A percentile compares a stretch with the other conserved stretches of the same genome.
Evolutionary conservation across 2,329 filamentous ascomycete genomes (phyloP).

Genomic region (Thelonectria discophora): DNA sequence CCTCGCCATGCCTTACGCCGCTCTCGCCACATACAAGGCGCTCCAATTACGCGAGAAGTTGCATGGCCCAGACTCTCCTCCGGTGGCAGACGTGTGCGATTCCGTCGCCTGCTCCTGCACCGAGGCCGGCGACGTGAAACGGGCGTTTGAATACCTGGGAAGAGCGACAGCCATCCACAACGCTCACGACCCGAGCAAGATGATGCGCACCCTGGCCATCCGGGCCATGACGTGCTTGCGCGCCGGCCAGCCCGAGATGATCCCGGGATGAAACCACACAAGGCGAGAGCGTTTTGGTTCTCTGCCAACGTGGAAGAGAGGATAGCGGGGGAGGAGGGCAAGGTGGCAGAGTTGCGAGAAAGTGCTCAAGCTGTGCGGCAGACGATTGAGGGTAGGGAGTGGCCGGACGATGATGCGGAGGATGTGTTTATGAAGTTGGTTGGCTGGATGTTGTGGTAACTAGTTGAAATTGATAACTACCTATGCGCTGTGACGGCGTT

Average conservation of each 20-base stretch:
- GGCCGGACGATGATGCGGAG: slow-evolving; percentile 15
- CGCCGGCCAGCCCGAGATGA: slow-evolving; percentile 7
- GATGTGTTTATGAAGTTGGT: slow-evolving; percentile 11
- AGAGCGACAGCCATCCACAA: slow-evolving; percentile 11
- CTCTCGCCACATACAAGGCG: slow-evolving; percentile 8
- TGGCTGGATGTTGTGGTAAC: slow-evolving; percentile 15
- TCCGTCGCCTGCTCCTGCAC: slow-evolving; percentile 13
- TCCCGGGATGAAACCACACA: slow-evolving; percentile 7
- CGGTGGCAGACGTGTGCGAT: slow-evolving; percentile 12
- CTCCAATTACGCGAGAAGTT: slow-evolving; percentile 11
- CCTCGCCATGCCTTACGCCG: slow-evolving; percentile 3
- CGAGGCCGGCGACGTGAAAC: slow-evolving; percentile 11
- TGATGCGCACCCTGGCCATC: slow-evolving; percentile 11
- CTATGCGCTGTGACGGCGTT: too few species aligned
- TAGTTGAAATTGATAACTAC: too few species aligned
- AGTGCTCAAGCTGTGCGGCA: too few species aligned
- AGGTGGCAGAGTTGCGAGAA: slow-evolving; percentile 6
- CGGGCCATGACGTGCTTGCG: slow-evolving; percentile 8
- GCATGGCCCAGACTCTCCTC: slow-evolving; percentile 4
- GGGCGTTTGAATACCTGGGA: slow-evolving; percentile 10
- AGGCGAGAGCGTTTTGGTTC: slow-evolving; percentile 13
- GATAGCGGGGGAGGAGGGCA: slow-evolving; percentile 4
- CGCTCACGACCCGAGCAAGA: slow-evolving; percentile 10
- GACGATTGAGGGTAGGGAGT: slow-evolving; percentile 7
- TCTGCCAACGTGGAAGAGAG: slow-evolving; percentile 3